These are phyloP conservation scores for Arthrobotrys megalospora DNA, from an alignment of 2,329 filamentous ascomycete genomes.

Conservation along the genomic window DNA sequence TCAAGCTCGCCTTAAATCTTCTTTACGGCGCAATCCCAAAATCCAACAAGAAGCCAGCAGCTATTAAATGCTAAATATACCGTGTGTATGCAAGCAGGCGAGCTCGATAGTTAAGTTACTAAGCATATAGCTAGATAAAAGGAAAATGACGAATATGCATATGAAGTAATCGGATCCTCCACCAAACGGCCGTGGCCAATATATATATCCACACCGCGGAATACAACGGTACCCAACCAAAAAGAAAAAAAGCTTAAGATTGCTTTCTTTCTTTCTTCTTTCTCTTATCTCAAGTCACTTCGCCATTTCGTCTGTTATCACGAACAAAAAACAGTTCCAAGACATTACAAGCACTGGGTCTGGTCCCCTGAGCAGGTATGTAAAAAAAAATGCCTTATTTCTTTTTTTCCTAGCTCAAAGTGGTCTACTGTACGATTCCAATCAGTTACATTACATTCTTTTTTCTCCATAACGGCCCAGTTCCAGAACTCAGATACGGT, in stretches of 20 bases:
- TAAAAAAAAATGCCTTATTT: background rate
- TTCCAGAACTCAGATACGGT: background rate
- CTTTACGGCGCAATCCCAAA: constrained; percentile 9
- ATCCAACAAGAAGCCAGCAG: constrained; percentile 3
- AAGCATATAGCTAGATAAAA: background rate
- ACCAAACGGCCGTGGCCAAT: background rate
- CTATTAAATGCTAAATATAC: background rate
- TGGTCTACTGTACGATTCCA: no score
- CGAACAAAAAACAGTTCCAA: constrained; percentile 9
- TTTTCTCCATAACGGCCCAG: constrained; percentile 19
- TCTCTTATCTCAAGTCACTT: constrained; percentile 14
- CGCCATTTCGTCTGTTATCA: constrained; percentile 20
- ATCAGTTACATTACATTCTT: background rate
- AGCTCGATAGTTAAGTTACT: background rate
- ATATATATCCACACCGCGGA: constrained; percentile 3
- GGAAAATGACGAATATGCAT: background rate
- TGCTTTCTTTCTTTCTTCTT: background rate
- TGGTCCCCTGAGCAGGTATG: constrained; percentile 2
- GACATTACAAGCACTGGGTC: constrained; percentile 11
- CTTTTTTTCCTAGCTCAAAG: background rate
- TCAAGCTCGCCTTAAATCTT: background rate
- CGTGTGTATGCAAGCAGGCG: no score
- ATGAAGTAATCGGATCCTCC: constrained; percentile 31
- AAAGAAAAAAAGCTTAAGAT: background rate
- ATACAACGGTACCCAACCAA: constrained; percentile 12